phyloP scores from a whole-genome alignment of 2,329 filamentous ascomycete species.

The Atkinsonella hypoxylon region DNA sequence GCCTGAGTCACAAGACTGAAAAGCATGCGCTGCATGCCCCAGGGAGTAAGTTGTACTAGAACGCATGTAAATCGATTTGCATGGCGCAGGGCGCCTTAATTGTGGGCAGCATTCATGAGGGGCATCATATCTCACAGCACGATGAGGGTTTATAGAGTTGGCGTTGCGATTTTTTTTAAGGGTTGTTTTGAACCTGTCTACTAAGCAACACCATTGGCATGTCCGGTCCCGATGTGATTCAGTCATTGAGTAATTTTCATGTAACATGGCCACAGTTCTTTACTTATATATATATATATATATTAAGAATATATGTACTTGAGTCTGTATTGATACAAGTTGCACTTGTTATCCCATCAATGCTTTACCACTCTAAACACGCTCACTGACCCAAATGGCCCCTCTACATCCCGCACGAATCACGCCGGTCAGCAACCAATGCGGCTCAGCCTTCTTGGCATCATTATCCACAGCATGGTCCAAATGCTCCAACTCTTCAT shows the following conservation, averaged over 20 bases:
- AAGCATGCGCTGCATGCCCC: neutral
- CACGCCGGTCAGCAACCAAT: slow-evolving; percentile 75
- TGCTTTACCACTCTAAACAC: slow-evolving; percentile 33
- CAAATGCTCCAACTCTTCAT: slow-evolving; percentile 94
- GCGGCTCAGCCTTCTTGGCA: slow-evolving; percentile 77
- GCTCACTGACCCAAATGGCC: slow-evolving; percentile 85
- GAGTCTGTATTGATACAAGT: neutral
- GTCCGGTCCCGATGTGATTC: neutral
- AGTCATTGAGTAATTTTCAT: slow-evolving; percentile 1
- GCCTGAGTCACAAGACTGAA: neutral
- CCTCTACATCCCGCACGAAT: slow-evolving; percentile 85
- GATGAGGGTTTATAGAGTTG: neutral
- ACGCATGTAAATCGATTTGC: slow-evolving; percentile 20
- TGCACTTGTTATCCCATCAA: no score
- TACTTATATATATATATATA: neutral
- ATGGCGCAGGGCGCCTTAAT: neutral
- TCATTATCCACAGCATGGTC: slow-evolving; percentile 93
- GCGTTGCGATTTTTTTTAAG: neutral
- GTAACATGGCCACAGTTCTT: neutral
- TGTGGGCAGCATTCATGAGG: neutral
- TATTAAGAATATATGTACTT: no score
- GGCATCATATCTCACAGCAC: neutral
- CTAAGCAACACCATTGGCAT: neutral
- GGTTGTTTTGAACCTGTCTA: neutral
- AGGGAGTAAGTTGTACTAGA: neutral